These are phyloP conservation scores for Trebouxiophyceae sp. DNA, from an alignment of 163 green algal genomes.

Conservation along the genomic window DNA sequence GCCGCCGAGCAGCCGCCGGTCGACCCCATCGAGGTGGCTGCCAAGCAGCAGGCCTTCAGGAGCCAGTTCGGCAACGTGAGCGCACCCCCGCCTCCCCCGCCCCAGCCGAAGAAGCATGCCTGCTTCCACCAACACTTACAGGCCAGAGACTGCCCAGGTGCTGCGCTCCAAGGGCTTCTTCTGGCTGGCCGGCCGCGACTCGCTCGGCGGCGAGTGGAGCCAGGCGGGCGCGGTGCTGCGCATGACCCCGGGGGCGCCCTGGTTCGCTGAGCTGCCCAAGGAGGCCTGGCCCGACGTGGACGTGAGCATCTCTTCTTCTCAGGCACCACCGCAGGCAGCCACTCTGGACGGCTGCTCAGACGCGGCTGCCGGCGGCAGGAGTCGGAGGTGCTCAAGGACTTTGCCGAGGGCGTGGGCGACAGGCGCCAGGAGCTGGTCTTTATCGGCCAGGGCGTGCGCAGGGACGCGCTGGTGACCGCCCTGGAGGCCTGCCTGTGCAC, in stretches of 20 bases:
- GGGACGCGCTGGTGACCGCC: slow-evolving; percentile 25
- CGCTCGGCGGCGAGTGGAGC: slow-evolving; percentile 61
- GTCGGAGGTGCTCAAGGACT: slow-evolving; percentile 18
- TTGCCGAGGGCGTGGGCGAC: slow-evolving; percentile 10
- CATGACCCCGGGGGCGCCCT: slow-evolving; percentile 18
- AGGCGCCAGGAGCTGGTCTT: slow-evolving; percentile 68
- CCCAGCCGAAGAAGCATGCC: no score
- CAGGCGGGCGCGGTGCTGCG: slow-evolving; percentile 33
- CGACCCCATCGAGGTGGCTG: neutral
- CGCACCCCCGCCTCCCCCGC: no score
- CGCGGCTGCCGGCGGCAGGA: slow-evolving; percentile 6
- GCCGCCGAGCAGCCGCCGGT: neutral
- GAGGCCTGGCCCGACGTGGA: slow-evolving; percentile 28
- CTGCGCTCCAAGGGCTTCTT: slow-evolving; percentile 67
- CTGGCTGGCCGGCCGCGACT: slow-evolving; percentile 51
- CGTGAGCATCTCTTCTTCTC: no score
- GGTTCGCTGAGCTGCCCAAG: slow-evolving; percentile 36
- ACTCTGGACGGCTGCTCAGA: no score
- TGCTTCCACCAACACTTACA: slow-evolving; percentile 1
- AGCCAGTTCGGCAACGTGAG: neutral
- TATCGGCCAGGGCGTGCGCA: slow-evolving; percentile 65
- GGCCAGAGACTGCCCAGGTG: slow-evolving; percentile 6
- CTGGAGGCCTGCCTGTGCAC: slow-evolving; percentile 40
- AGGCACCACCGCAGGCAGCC: no score
- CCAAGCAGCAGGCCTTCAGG: neutral